These are phyloP conservation scores for Astrothelium subdiscretum DNA, from an alignment of 495 filamentous ascomycete species.

Conservation along the genomic window DNA sequence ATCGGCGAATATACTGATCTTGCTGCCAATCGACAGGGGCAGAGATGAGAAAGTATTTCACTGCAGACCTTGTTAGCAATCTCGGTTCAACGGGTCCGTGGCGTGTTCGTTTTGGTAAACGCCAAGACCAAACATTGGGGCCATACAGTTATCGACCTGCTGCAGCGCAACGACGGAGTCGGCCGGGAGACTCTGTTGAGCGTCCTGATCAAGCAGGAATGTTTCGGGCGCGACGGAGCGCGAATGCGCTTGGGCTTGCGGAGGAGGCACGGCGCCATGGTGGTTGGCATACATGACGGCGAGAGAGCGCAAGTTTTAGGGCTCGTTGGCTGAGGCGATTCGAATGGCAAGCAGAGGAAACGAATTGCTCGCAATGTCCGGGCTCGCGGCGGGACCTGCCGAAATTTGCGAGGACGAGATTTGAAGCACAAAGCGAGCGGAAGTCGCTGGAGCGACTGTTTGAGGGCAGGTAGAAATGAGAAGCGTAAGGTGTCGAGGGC, in stretches of 20 bases:
- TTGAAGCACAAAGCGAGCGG: constrained; percentile 20
- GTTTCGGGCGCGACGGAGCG: constrained; percentile 59
- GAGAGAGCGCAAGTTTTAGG: background rate
- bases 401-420: constrained; percentile 13
- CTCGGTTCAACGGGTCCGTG: background rate
- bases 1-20: constrained; percentile 92
- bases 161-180: constrained; percentile 95
- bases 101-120: background rate
- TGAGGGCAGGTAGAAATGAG: constrained; percentile 19
- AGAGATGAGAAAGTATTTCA: constrained; percentile 99
- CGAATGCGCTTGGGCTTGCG: constrained; percentile 1
- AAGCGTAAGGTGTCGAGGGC: constrained; percentile 23
- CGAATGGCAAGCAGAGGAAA: constrained; percentile 12
- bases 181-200: constrained; percentile 88
- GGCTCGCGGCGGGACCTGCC: constrained; percentile 24
- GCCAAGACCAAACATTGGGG: background rate
- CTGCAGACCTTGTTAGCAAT: constrained; percentile 37
- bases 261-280: constrained; percentile 2
- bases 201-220: constrained; percentile 93
- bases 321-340: constrained; percentile 7
- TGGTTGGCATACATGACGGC: background rate
- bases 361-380: background rate
- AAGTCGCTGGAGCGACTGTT: constrained; percentile 19
- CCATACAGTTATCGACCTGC: constrained; percentile 95
- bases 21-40: constrained; percentile 95